phyloP scores from a whole-genome alignment of 176 grass and related monocot species.

The Urochloa ruziziensis region DNA sequence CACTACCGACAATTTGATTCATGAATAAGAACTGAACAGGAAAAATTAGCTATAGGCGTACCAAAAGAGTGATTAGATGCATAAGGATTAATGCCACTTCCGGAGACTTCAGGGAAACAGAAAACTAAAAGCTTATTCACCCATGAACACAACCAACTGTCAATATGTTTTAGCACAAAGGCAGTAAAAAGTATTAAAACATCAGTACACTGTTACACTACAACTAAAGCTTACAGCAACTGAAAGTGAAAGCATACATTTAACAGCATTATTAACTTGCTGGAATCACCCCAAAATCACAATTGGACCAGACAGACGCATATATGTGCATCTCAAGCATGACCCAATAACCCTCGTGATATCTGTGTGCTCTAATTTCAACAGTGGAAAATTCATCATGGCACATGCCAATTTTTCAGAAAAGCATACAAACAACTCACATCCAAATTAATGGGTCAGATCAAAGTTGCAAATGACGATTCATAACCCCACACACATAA shows the following conservation, averaged over 20 bases:
- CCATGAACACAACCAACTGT: not conserved
- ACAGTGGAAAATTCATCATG: not conserved
- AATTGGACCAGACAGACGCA: not conserved
- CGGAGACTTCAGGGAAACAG: not conserved
- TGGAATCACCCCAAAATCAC: not conserved
- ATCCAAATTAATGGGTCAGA: not conserved
- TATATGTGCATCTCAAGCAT: not conserved
- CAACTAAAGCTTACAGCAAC: not conserved
- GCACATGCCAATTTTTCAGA: not conserved
- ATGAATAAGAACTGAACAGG: not conserved
- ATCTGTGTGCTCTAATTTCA: not conserved
- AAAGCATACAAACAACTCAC: not conserved
- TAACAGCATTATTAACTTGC: not conserved
- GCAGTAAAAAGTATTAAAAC: not conserved
- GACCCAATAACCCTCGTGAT: not conserved
- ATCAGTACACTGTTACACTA: not conserved
- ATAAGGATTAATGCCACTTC: not conserved
- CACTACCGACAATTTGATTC: not conserved
- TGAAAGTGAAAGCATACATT: not conserved
- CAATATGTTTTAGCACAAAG: not conserved
- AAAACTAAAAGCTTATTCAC: not conserved
- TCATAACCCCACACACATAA: not conserved
- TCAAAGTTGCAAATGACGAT: not conserved
- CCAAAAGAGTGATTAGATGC: not conserved
- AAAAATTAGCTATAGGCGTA: not conserved